phyloP scores from a whole-genome alignment of 2,329 filamentous ascomycete genomes.

The Aspergillus fischeri region DNA sequence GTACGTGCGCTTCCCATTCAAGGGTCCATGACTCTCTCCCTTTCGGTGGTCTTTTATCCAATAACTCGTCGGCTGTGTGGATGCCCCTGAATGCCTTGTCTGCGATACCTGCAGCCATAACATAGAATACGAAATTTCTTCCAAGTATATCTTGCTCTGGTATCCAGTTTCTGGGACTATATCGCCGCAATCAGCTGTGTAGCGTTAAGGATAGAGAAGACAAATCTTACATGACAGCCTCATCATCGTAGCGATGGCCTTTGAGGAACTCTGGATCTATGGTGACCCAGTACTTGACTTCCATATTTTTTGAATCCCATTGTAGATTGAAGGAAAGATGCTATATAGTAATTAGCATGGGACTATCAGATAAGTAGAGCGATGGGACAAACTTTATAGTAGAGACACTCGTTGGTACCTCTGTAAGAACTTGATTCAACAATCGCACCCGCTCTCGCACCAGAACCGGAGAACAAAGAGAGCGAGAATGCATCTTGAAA shows the following conservation, averaged over 20 bases:
- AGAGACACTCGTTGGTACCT: slow-evolving; percentile 12
- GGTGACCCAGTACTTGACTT: too few species aligned
- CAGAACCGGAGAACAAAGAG: neutral
- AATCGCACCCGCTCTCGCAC: slow-evolving; percentile 6
- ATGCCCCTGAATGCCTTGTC: too few species aligned
- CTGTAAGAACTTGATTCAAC: slow-evolving; percentile 13
- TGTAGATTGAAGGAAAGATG: neutral
- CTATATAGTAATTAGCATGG: neutral
- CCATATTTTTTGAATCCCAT: too few species aligned
- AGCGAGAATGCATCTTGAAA: slow-evolving; percentile 1
- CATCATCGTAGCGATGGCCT: neutral
- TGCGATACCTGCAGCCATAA: too few species aligned
- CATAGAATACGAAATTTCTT: too few species aligned
- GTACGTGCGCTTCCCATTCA: too few species aligned
- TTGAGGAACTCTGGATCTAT: neutral
- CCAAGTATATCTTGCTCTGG: too few species aligned
- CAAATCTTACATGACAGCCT: neutral
- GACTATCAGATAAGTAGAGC: neutral
- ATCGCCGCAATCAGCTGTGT: neutral
- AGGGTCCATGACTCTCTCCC: too few species aligned
- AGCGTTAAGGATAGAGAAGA: neutral
- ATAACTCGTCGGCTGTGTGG: too few species aligned
- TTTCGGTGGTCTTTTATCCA: too few species aligned
- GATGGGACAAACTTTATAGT: slow-evolving; percentile 8
- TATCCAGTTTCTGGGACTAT: neutral